Evolutionary conservation across 495 filamentous ascomycete genomes (phyloP).

Genomic region (Penicillium ochrochloron): DNA sequence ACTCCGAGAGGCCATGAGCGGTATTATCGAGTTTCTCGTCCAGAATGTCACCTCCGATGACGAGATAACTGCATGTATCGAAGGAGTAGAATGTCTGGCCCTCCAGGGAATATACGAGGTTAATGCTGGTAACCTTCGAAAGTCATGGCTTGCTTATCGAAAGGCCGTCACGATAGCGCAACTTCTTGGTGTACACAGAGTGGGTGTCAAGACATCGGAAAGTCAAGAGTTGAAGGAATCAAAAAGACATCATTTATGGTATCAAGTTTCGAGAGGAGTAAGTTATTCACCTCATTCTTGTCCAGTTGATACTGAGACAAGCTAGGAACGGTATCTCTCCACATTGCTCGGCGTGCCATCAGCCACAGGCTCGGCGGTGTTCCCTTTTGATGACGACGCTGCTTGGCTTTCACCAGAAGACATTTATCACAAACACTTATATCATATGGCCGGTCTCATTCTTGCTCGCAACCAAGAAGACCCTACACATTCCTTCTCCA

Average conservation of each 20-base stretch:
- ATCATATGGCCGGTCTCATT: slow-evolving; percentile 22
- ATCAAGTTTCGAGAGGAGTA: slow-evolving; percentile 23
- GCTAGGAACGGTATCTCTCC: slow-evolving; percentile 20
- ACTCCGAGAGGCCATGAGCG: slow-evolving; percentile 6
- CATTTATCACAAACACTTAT: slow-evolving; percentile 17
- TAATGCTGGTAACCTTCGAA: slow-evolving; percentile 26
- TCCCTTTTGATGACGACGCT: slow-evolving; percentile 11
- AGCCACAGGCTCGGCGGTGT: slow-evolving; percentile 9
- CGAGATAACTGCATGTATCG: slow-evolving; percentile 13
- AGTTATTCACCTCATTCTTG: not conserved
- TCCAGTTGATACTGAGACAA: slow-evolving; percentile 2
- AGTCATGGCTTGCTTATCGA: slow-evolving; percentile 26
- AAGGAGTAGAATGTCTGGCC: slow-evolving; percentile 26
- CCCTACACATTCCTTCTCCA: slow-evolving; percentile 17
- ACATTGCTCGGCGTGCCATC: slow-evolving; percentile 19
- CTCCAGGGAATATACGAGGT: slow-evolving; percentile 25
- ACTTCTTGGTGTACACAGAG: slow-evolving; percentile 24
- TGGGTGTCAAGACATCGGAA: not conserved
- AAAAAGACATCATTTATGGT: slow-evolving; percentile 17
- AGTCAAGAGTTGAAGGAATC: not conserved
- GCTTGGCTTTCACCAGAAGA: slow-evolving; percentile 4
- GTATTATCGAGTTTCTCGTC: slow-evolving; percentile 4
- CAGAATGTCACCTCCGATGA: slow-evolving; percentile 12
- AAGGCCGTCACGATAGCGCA: slow-evolving; percentile 24
- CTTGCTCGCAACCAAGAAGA: slow-evolving; percentile 23